A percentile compares a stretch with the other conserved stretches of the same genome.
Evolutionary conservation across 164 flowering plant genomes (phyloP).

Genomic region (Platanus orientalis): DNA sequence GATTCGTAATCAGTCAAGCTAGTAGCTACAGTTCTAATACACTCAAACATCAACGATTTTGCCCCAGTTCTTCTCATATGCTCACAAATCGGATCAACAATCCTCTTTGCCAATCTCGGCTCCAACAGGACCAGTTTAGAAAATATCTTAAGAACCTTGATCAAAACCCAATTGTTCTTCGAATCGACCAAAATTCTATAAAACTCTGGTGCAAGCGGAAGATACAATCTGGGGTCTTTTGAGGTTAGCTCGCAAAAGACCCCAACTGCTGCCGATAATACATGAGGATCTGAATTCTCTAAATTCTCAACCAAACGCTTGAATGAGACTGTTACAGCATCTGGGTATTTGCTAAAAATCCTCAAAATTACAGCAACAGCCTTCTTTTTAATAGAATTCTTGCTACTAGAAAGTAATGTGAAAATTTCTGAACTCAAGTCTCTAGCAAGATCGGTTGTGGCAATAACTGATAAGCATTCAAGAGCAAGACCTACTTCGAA

Average conservation of each 20-base stretch:
- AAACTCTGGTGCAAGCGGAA: constrained; percentile 91
- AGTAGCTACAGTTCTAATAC: constrained; percentile 61
- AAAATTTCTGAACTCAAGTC: constrained; percentile 75
- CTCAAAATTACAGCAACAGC: constrained; percentile 60
- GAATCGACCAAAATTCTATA: constrained; percentile 76
- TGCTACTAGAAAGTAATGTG: constrained; percentile 47
- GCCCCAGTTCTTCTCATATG: constrained; percentile 69
- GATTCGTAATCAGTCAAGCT: constrained; percentile 63
- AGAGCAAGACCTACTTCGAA: constrained; percentile 70
- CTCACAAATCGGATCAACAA: constrained; percentile 83
- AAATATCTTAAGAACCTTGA: constrained; percentile 88
- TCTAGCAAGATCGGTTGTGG: constrained; percentile 58
- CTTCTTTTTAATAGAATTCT: constrained; percentile 50
- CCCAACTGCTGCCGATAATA: constrained; percentile 63
- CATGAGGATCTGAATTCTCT: constrained; percentile 52
- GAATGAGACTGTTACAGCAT: constrained; percentile 79
- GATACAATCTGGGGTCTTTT: constrained; percentile 60
- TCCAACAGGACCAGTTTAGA: constrained; percentile 58
- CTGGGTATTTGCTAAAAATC: constrained; percentile 67
- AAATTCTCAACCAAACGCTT: constrained; percentile 86
- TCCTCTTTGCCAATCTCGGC: constrained; percentile 70
- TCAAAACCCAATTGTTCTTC: constrained; percentile 88
- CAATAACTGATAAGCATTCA: constrained; percentile 52
- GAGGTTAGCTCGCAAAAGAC: constrained; percentile 75
- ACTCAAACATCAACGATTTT: constrained; percentile 85